Base-by-base conservation (phyloP, 2,329 filamentous ascomycete genomes). In the Sclerotinia nivalis region DNA sequence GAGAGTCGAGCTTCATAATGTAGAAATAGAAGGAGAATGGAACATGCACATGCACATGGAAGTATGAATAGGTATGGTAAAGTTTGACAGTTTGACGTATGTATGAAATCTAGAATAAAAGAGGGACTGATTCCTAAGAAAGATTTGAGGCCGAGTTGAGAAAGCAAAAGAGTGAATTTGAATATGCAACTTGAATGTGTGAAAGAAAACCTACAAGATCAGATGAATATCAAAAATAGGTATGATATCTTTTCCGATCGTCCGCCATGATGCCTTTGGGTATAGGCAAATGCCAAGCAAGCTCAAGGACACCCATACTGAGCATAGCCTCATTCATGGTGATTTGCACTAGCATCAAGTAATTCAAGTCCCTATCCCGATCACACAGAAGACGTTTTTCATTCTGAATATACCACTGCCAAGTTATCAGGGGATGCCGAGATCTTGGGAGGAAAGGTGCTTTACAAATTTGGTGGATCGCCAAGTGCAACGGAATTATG, bases 401-500 rank as follows among this genome's bases (percentile, higher is more conserved):
- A 60, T 68, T 68, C 54, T 40, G 10, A 60, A 40, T 52, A 47
- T 66, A 52, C 43, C 45, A 28, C n/a, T 43, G 43, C 58, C 49
- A 54, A 69, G 47, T 45, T 31, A 2, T 64, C 50, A 69, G 66
- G 66, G 58, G 66, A 64, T 64, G 66, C 66, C 66, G 49, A 69
- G 66, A 64, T 69, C 66, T 69, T 69, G 66, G 66, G 28, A 69
- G 58, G 22, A 54, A 52, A 68, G 55, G 22, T 69, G 25, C 12
- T 69, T 54, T 62, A 54, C 47, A 12, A 55, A 64, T 69, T 68
- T 37, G 45, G 58, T 69, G 66, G 56, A 64, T 69, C 49, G 66
- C 66, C 66, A 69, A 69, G 66, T 69, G 56, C 34, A 69, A 69
- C 58, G 56, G 58, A 69, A 69, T 64, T 64, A 40, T 61, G 25